Evolutionary conservation across 306 rosid species (phyloP), one percentile per base, ranked within the genome.

Genomic region (Quercus ilex): DNA sequence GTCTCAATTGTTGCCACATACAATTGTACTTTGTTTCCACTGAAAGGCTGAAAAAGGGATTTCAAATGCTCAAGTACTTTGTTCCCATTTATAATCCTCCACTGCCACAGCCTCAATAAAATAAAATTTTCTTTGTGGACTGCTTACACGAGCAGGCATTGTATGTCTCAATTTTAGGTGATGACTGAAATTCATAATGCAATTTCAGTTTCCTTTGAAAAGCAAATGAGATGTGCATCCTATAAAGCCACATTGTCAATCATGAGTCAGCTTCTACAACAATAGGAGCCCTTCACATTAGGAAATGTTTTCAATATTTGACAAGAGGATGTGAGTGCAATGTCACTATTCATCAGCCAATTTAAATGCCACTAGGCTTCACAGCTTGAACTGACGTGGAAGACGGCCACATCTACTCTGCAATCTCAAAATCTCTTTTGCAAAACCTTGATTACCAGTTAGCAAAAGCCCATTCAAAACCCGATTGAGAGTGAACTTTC

Each of bases 401-500:
- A 41, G 46, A 41, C 46, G 46, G 0, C 98, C 97, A 11, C 87
- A 86, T 83, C 74, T 86, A 82, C 94, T 87, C 77, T 92, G 98
- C 85, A 82, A 74, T 84, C 97, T 91, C 77, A 95, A 62, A 51
- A 92, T 92, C 83, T 92, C 99, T 67, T 83, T 81, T 0, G 99
- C 97, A 83, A 95, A 92, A 51, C 80, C 92, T 85, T 93, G 98
- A 77, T 92, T 92, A 33, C 98, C 96, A 0, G 96, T 92, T 74
- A 92, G 71, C 81, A 85, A 65, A 81, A 95, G 98, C 69, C 46
- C 46, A 41, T 41, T 41, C 46, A 41, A 41, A 41, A 41, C 46
- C 46, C 46, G 46, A 41, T 41, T 90, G 46, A 91, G 85, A 70
- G 91, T 91, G 81, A 91, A 87, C 80, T 91, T 95, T 5, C 96